phyloP scores from a whole-genome alignment of 345 rosid species.

The Acer saccharum region DNA sequence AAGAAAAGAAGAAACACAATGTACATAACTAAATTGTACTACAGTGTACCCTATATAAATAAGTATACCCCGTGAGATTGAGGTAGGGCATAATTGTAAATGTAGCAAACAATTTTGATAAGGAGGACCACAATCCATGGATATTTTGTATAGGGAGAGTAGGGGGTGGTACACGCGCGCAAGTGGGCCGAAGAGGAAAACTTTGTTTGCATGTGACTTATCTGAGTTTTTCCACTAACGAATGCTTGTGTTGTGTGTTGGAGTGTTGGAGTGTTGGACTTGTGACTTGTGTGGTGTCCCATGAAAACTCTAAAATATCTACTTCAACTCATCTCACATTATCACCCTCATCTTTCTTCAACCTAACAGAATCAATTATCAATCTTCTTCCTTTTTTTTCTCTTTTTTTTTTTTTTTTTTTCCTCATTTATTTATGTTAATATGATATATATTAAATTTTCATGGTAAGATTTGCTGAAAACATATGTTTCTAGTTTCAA shows the following conservation, averaged over 20 bases:
- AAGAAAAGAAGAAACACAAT: too few relatives aligned
- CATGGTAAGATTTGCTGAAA: too few relatives aligned
- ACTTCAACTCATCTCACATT: background rate
- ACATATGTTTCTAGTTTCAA: too few relatives aligned
- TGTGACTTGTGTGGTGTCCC: background rate
- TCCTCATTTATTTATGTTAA: background rate
- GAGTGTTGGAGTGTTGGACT: too few relatives aligned
- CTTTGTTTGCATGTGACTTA: conserved; percentile 3
- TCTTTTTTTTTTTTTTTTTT: background rate
- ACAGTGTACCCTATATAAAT: too few relatives aligned
- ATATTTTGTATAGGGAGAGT: background rate
- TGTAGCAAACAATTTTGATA: too few relatives aligned
- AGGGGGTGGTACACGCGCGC: background rate
- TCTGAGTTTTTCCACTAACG: background rate
- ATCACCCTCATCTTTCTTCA: background rate
- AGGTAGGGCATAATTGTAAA: too few relatives aligned
- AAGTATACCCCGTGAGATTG: too few relatives aligned
- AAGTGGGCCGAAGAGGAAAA: background rate
- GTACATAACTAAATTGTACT: too few relatives aligned
- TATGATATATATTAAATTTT: too few relatives aligned
- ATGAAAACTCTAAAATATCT: background rate
- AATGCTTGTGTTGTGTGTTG: background rate
- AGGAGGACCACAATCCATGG: too few relatives aligned
- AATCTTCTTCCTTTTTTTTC: too few relatives aligned
- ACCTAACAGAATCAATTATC: background rate